phyloP scores from a whole-genome alignment of 169 alveolate genomes.

The Plasmodium cynomolgi region DNA sequence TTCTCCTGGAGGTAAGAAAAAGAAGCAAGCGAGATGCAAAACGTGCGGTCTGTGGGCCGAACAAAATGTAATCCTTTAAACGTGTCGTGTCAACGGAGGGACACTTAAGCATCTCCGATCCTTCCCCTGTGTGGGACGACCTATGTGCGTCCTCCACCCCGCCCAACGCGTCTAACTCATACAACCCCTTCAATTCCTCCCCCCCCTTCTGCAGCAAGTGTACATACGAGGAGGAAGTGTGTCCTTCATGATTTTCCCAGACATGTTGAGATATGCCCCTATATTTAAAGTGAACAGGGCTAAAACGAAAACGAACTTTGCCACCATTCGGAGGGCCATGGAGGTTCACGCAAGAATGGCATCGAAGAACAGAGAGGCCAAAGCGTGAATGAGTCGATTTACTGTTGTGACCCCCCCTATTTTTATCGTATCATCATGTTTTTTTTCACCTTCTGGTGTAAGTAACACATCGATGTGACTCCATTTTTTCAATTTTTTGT shows the following conservation, averaged over 20 bases:
- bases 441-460: neutral
- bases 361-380: slow-evolving; percentile 74
- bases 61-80: neutral
- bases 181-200: neutral
- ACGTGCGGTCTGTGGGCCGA: neutral
- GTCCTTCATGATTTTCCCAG: slow-evolving; percentile 97
- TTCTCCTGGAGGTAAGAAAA: slow-evolving; percentile 88
- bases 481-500: neutral
- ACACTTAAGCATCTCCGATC: neutral
- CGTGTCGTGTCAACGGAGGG: neutral
- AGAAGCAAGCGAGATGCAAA: neutral
- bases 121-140: neutral
- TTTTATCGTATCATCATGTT: neutral
- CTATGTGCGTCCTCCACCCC: neutral
- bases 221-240: slow-evolving; percentile 95
- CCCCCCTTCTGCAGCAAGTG: slow-evolving; percentile 83
- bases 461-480: slow-evolving; percentile 57
- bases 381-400: slow-evolving; percentile 4
- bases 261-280: slow-evolving; percentile 99
- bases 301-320: slow-evolving; percentile 80
- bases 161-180: neutral
- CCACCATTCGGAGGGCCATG: slow-evolving; percentile 85
- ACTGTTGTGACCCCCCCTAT: neutral
- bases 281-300: slow-evolving; percentile 94
- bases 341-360: slow-evolving; percentile 83